These are phyloP conservation scores for Saccharomycopsis schoenii DNA, from an alignment of 805 yeast species.

Conservation along the genomic window DNA sequence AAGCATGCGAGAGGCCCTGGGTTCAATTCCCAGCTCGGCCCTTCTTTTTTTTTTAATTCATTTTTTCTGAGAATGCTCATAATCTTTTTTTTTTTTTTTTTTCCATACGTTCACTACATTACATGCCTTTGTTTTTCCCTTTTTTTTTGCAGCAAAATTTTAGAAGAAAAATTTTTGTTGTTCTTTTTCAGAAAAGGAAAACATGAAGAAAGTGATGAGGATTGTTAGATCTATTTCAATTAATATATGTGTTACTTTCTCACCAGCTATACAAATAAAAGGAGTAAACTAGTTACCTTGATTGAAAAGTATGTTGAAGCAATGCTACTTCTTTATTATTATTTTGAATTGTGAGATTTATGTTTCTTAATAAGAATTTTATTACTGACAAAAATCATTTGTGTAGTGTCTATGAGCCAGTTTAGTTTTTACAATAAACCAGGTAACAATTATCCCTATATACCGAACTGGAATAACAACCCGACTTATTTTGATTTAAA, in stretches of 20 bases:
- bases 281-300: background rate
- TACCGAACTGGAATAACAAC: slow-evolving; percentile 2
- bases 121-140: too few relatives aligned
- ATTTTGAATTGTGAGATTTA: too few relatives aligned
- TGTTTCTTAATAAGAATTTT: background rate
- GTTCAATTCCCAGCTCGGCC: slow-evolving; percentile 21
- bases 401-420: background rate
- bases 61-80: background rate
- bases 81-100: background rate
- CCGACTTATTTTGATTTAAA: slow-evolving; percentile 21
- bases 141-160: background rate
- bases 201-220: background rate
- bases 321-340: background rate
- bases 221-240: background rate
- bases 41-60: slow-evolving; percentile 10
- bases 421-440: background rate
- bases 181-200: background rate
- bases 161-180: background rate
- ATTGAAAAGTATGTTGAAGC: background rate
- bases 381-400: background rate
- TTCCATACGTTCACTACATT: too few relatives aligned
- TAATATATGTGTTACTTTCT: background rate
- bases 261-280: background rate
- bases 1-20: slow-evolving; percentile 20
- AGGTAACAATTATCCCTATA: background rate